Base-by-base conservation (phyloP, 139 green algal species). In the Tetradesmus lagerheimii region DNA sequence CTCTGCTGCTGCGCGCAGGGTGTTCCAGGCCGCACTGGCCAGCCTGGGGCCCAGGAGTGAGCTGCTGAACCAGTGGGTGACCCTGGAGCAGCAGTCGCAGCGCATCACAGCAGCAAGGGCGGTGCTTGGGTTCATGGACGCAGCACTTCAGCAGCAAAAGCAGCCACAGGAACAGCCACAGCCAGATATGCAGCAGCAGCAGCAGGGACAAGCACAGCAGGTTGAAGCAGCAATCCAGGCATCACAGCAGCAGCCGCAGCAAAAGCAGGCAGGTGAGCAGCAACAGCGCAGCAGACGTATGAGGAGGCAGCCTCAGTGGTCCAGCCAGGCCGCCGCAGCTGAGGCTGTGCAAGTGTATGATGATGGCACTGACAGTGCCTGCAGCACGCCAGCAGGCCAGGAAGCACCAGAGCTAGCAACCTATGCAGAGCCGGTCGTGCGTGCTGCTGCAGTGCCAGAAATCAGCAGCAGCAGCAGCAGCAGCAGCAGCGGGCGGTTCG, bases 21-120 rank as follows among this genome's bases (percentile, higher is more conserved):
- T 93, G 38, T 97, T 94, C 53, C 38, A 92, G 81, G 11, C 41
- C 81, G 93, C 67, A 23, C 57, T 74, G 1, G 57, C 77, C 1
- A 77, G 83, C 0, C 38, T 86, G 29, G 82, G 78, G 9, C 83
- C 90, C 0, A 80, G 91, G 23, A 88, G 92, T 27, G 90, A 87
- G 82, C 77, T 94, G 64, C 81, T 93, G 38, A 80, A 75, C 5
- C 67, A 80, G 27, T 93, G 92, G 90, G 90, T 85, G 25, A 75
- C 86, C 3, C 43, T 89, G 75, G 89, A 94, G 85, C 85, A 83
- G 85, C 66, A 81, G 27, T 29, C 39, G 39, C 67, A 89, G 85
- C 66, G 82, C 38, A 78, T 87, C 25, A 1, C 43, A 35, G 85
- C 85, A 76, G 85, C 85, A 34, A 14, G 71, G 6, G 71, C 74